Base-by-base conservation (phyloP, 2,329 filamentous ascomycete species). In the Ascochyta pisi region DNA sequence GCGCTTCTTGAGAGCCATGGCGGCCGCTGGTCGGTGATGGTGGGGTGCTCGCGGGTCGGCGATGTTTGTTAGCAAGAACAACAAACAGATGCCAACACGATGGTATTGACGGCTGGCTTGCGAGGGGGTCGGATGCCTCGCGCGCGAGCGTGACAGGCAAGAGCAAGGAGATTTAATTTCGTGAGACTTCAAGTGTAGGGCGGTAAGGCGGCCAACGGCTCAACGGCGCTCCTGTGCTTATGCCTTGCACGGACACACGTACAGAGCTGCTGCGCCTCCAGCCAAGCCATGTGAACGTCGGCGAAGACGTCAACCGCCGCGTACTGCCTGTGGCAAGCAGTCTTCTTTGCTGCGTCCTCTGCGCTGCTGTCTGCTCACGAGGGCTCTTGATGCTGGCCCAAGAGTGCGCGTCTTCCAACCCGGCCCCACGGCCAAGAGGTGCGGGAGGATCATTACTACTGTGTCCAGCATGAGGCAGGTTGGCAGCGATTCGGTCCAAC, bases 1-100 rank as follows among this genome's bases (percentile, higher is more conserved):
- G 60, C 69, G 71, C 70, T 75, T 76, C 65, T 74, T 74, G 65
- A 76, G 68, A 46, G 71, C 74, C 74, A 77, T 77, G 58, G 55
- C 58, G 57, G 63, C 48, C 34, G 63, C 34, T 13, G 4, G 29
- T 31, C 9, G 9, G 3, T 10, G 9, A 10, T 31, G 9, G 10
- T 13, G 29, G 54, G 53, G 53, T 41, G 15, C 41, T 47, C n/a
- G 44, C 13, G 31, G 31, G 19, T 19, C 39, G 31, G 40, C 24
- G 40, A 31, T 45, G 35, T 35, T 33, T 19, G 40, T 38, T 29
- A 23, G n/a, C 19, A n/a, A 34, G 47, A 39, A 24, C 43, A 44
- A 35, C 42, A 51, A 29, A 41, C 42, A 37, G 47, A 50, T 22
- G 48, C 35, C 38, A 26, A 10, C 33, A 37, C 27, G 15, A 1